These are phyloP conservation scores for Naumovozyma castellii DNA, from an alignment of 805 yeast genomes.

Conservation along the genomic window DNA sequence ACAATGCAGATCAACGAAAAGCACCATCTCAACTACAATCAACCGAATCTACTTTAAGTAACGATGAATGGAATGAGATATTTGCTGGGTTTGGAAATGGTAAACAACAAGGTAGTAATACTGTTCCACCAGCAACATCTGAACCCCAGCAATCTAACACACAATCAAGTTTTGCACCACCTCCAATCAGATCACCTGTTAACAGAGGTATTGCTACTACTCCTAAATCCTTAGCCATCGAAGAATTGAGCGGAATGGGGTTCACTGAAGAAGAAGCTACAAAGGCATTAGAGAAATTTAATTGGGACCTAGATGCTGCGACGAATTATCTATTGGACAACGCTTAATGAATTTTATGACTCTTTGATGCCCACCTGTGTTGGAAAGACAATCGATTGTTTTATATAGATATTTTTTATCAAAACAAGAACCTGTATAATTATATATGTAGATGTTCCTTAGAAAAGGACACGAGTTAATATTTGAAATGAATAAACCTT, in stretches of 20 bases:
- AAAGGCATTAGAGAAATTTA: slow-evolving; percentile 56
- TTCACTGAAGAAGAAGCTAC: slow-evolving; percentile 57
- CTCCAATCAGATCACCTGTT: slow-evolving; percentile 6
- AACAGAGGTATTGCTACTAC: slow-evolving; percentile 33
- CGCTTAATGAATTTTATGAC: slow-evolving; percentile 32
- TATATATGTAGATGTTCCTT: too few species aligned
- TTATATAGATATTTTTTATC: too few species aligned
- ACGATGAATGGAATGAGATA: slow-evolving; percentile 89
- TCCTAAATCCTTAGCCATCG: slow-evolving; percentile 50
- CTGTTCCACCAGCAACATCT: slow-evolving; percentile 5
- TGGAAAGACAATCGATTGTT: background rate
- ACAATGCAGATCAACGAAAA: slow-evolving; percentile 2
- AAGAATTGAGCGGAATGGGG: slow-evolving; percentile 85
- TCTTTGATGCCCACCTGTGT: too few species aligned
- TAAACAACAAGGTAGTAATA: slow-evolving; percentile 4
- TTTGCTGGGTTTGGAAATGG: slow-evolving; percentile 70
- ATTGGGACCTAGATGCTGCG: slow-evolving; percentile 79
- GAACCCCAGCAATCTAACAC: slow-evolving; percentile 1
- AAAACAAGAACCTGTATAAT: background rate
- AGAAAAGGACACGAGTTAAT: background rate
- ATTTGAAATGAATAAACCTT: too few species aligned
- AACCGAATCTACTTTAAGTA: slow-evolving; percentile 21
- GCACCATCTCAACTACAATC: background rate
- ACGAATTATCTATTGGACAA: slow-evolving; percentile 73
- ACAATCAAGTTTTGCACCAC: slow-evolving; percentile 3